A percentile compares a stretch with the other conserved stretches of the same genome.
Conservation (phyloP, 1,284 basidiomycete species). For the Afroboletus lepidellus region DNA sequence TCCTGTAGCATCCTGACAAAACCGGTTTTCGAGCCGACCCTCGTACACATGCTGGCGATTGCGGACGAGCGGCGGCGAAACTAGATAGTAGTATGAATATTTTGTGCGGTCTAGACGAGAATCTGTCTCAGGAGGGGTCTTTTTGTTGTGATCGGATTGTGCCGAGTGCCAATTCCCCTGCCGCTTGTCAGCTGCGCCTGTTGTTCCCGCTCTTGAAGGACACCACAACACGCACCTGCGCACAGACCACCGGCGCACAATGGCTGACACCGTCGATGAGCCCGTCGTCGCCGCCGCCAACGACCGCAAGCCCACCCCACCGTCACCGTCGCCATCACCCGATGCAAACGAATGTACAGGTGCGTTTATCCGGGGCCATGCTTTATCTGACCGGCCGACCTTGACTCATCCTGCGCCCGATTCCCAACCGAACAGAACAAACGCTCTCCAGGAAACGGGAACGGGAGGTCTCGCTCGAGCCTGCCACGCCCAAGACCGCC, state of each 20-base stretch:
- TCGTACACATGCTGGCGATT: constrained; percentile 50
- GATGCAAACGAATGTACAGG: constrained; percentile 32
- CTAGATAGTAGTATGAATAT: background rate
- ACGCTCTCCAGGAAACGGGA: constrained; percentile 57
- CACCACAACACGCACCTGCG: constrained; percentile 26
- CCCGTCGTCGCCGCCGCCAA: constrained; percentile 4
- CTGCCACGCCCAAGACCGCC: constrained; percentile 50
- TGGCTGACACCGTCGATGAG: constrained; percentile 29
- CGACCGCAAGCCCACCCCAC: constrained; percentile 24
- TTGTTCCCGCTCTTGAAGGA: constrained; percentile 31
- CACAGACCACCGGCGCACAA: constrained; percentile 35
- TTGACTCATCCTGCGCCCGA: constrained; percentile 26
- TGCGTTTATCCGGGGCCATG: constrained; percentile 27
- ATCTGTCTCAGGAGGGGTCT: background rate
- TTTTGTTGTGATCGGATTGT: constrained; percentile 34
- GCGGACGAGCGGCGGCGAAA: constrained; percentile 47
- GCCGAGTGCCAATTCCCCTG: constrained; percentile 31
- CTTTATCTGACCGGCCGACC: constrained; percentile 29
- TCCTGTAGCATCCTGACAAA: constrained; percentile 59
- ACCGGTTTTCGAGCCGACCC: constrained; percentile 61
- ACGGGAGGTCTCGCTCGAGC: constrained; percentile 71
- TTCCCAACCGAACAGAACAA: constrained; percentile 33
- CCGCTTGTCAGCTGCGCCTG: constrained; percentile 34
- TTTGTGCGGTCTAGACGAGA: background rate
- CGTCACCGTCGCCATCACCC: constrained; percentile 33